A percentile compares a stretch with the other conserved stretches of the same genome.
phyloP scores from a whole-genome alignment of 495 filamentous ascomycete genomes.

The Filosporella fistucella region DNA sequence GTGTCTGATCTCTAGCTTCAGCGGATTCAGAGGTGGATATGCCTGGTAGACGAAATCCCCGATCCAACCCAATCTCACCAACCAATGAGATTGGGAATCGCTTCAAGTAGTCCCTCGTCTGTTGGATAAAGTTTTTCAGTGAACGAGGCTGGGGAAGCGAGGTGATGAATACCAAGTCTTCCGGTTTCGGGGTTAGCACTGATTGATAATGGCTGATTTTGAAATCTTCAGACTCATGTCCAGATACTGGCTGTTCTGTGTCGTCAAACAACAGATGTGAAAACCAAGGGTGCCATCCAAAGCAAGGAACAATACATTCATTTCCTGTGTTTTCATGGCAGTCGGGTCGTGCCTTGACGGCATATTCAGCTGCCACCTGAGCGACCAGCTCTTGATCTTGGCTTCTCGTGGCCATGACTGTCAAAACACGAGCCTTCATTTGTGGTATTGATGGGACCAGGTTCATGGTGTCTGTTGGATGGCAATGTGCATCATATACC shows the following conservation, averaged over 20 bases:
- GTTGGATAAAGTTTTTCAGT: slow-evolving; percentile 59
- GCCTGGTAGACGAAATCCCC: slow-evolving; percentile 75
- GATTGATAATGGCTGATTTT: slow-evolving; percentile 67
- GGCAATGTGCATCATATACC: slow-evolving; percentile 90
- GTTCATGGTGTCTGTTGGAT: slow-evolving; percentile 94
- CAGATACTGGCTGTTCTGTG: slow-evolving; percentile 19
- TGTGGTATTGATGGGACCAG: slow-evolving; percentile 58
- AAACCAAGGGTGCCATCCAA: slow-evolving; percentile 99
- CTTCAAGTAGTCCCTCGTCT: slow-evolving; percentile 59
- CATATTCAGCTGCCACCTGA: slow-evolving; percentile 46
- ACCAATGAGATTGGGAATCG: slow-evolving; percentile 66
- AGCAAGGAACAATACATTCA: slow-evolving; percentile 64
- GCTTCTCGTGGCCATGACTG: slow-evolving; percentile 82
- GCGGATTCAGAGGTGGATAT: slow-evolving; percentile 49
- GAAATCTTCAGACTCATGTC: slow-evolving; percentile 24
- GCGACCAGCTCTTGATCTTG: slow-evolving; percentile 86
- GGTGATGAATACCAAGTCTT: slow-evolving; percentile 57
- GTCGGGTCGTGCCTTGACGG: slow-evolving; percentile 11
- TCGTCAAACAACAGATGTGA: slow-evolving; percentile 64
- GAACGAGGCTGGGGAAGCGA: slow-evolving; percentile 67
- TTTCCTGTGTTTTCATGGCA: slow-evolving; percentile 1
- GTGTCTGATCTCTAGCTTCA: slow-evolving; percentile 42
- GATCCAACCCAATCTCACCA: slow-evolving; percentile 88
- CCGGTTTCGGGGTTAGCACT: slow-evolving; percentile 58
- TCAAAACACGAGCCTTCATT: slow-evolving; percentile 76